Evolutionary conservation across 179 eudicot genomes (phyloP).

Genomic region (Silene vulgaris): DNA sequence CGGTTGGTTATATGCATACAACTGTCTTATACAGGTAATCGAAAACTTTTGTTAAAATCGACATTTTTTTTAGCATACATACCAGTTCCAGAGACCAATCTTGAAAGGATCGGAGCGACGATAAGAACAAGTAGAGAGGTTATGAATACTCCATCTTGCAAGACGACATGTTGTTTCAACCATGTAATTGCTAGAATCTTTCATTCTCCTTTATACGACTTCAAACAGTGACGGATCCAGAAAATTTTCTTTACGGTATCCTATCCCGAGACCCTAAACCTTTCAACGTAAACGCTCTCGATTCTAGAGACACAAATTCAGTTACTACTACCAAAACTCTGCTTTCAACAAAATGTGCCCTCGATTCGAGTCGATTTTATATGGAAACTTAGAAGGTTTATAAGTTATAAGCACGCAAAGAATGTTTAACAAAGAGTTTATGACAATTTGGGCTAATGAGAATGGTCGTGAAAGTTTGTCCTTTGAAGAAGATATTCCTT

Average conservation of each 20-base stretch:
- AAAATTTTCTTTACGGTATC: too few species aligned
- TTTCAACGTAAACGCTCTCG: too few species aligned
- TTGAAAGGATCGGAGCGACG: slow-evolving; percentile 87
- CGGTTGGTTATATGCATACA: too few species aligned
- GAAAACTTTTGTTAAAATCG: too few species aligned
- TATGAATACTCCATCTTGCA: slow-evolving; percentile 92
- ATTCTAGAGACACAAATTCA: too few species aligned
- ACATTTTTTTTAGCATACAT: neutral
- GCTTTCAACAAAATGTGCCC: too few species aligned
- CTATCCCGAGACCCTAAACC: too few species aligned
- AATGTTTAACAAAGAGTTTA: neutral
- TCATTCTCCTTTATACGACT: slow-evolving; percentile 47
- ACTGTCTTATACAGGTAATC: too few species aligned
- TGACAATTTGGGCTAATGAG: neutral
- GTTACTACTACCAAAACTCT: too few species aligned
- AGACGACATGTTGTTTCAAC: slow-evolving; percentile 78
- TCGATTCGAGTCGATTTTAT: too few species aligned
- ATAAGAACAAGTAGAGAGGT: slow-evolving; percentile 58
- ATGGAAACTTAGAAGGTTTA: neutral
- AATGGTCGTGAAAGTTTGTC: neutral
- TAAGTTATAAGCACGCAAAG: neutral
- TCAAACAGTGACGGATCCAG: neutral
- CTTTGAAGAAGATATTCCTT: neutral
- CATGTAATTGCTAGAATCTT: slow-evolving; percentile 51
- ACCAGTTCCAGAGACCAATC: slow-evolving; percentile 90